Conservation (phyloP, 805 yeast genomes). For the Candida awuae region DNA sequence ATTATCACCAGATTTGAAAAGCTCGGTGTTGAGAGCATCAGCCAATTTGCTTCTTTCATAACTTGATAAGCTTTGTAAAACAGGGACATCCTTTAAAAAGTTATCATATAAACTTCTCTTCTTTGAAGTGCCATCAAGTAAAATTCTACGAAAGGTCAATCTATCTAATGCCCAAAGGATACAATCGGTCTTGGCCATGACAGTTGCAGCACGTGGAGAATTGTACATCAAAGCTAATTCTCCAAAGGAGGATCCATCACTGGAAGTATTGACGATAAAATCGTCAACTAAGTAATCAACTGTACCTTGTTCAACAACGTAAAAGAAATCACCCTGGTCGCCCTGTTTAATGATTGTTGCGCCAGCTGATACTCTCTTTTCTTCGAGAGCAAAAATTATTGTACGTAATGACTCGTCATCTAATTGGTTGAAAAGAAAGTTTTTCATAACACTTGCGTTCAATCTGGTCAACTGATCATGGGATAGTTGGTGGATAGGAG, state of each 20-base stretch:
- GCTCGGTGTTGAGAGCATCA: slow-evolving; percentile 81
- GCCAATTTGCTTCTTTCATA: slow-evolving; percentile 89
- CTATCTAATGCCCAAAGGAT: slow-evolving; percentile 91
- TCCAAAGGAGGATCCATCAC: slow-evolving; percentile 88
- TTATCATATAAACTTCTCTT: slow-evolving; percentile 87
- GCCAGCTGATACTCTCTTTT: slow-evolving; percentile 51
- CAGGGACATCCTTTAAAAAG: slow-evolving; percentile 79
- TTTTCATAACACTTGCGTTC: slow-evolving; percentile 63
- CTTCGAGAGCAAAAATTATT: slow-evolving; percentile 78
- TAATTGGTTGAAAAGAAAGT: slow-evolving; percentile 77
- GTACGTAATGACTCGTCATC: slow-evolving; percentile 71
- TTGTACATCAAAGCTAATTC: slow-evolving; percentile 97
- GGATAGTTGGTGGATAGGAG: slow-evolving; percentile 59
- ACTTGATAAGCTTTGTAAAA: slow-evolving; percentile 60
- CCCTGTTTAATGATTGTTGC: slow-evolving; percentile 78
- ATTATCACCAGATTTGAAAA: slow-evolving; percentile 59
- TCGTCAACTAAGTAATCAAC: slow-evolving; percentile 77
- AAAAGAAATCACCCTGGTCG: slow-evolving; percentile 90
- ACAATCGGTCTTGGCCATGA: slow-evolving; percentile 59
- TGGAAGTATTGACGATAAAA: slow-evolving; percentile 61
- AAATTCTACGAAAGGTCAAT: slow-evolving; percentile 82
- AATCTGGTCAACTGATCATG: slow-evolving; percentile 60
- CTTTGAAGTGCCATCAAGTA: slow-evolving; percentile 83
- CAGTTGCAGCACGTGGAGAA: slow-evolving; percentile 97
- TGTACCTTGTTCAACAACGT: slow-evolving; percentile 74